Percentiles rank a stretch among this genome's conserved stretches.
These are phyloP conservation scores for Trypanosoma scelopori DNA, from an alignment of 208 protist genomes.

Conservation along the genomic window DNA sequence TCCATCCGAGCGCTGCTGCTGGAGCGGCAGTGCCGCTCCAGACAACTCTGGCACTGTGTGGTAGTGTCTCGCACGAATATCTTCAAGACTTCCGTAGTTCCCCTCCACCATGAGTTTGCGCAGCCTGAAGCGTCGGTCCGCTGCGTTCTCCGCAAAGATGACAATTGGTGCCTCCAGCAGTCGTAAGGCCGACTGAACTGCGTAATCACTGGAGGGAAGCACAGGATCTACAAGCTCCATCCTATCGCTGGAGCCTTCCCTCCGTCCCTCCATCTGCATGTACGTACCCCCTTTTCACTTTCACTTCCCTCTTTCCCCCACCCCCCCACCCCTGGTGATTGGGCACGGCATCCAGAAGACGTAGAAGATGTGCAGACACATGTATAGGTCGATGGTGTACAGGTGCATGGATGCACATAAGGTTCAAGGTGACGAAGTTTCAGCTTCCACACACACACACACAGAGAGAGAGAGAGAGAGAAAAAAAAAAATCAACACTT, in stretches of 20 bases:
- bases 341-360: slow-evolving; percentile 5
- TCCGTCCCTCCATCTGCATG: not conserved
- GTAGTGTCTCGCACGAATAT: slow-evolving; percentile 8
- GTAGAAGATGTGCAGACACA: slow-evolving; percentile 6
- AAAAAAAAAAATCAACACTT: slow-evolving; percentile 6
- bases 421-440: too few species aligned
- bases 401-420: not conserved
- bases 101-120: slow-evolving; percentile 29
- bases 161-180: slow-evolving; percentile 25
- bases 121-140: slow-evolving; percentile 25
- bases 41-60: not conserved
- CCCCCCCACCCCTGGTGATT: too few species aligned
- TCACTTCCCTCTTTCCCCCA: too few species aligned
- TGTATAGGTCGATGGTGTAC: not conserved
- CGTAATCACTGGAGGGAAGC: slow-evolving; percentile 27
- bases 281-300: not conserved
- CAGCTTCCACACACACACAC: not conserved
- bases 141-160: slow-evolving; percentile 27
- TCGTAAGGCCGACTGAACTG: slow-evolving; percentile 24
- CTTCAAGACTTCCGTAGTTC: slow-evolving; percentile 13
- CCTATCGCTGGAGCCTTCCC: not conserved
- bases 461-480: slow-evolving; percentile 3
- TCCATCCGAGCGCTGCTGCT: not conserved
- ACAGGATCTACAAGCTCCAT: slow-evolving; percentile 35
- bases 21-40: not conserved